phyloP scores from a whole-genome alignment of 129 eudicot genomes.

The Flaveria sonorensis region DNA sequence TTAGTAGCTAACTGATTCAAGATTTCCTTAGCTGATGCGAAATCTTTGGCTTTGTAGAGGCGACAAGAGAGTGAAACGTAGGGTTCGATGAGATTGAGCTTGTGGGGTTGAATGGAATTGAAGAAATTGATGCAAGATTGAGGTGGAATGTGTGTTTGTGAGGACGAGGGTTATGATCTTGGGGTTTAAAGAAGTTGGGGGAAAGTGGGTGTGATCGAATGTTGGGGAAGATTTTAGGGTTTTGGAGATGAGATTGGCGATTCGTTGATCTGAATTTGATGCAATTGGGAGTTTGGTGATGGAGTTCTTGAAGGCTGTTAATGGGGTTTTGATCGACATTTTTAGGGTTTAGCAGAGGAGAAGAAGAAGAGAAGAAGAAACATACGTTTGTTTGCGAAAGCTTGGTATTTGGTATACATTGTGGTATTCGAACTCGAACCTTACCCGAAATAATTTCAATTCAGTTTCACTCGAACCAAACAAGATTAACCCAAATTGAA shows the following conservation, averaged over 20 bases:
- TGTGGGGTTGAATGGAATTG: constrained; percentile 42
- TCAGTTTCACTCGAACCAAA: too few relatives aligned
- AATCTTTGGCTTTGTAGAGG: constrained; percentile 49
- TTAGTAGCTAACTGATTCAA: constrained; percentile 44
- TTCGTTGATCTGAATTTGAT: constrained; percentile 42
- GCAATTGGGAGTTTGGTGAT: constrained; percentile 34
- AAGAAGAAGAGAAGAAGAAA: background rate
- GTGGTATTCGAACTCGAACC: too few relatives aligned
- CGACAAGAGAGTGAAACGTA: constrained; percentile 58
- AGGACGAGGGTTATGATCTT: constrained; percentile 53
- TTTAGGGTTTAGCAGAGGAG: constrained; percentile 12
- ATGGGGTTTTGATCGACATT: constrained; percentile 41
- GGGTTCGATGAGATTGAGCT: constrained; percentile 47
- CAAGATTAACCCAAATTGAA: too few relatives aligned
- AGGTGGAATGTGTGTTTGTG: constrained; percentile 63
- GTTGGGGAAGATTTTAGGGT: constrained; percentile 46
- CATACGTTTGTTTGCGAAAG: background rate
- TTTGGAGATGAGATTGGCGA: constrained; percentile 56
- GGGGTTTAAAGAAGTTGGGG: constrained; percentile 54
- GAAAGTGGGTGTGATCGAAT: constrained; percentile 31
- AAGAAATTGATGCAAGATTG: constrained; percentile 66
- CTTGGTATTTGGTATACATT: too few relatives aligned
- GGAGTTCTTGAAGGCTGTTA: constrained; percentile 40
- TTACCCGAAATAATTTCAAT: too few relatives aligned
- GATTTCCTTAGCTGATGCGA: constrained; percentile 55